Conservation (phyloP, 208 protist genomes). For the Crithidia thermophila region DNA sequence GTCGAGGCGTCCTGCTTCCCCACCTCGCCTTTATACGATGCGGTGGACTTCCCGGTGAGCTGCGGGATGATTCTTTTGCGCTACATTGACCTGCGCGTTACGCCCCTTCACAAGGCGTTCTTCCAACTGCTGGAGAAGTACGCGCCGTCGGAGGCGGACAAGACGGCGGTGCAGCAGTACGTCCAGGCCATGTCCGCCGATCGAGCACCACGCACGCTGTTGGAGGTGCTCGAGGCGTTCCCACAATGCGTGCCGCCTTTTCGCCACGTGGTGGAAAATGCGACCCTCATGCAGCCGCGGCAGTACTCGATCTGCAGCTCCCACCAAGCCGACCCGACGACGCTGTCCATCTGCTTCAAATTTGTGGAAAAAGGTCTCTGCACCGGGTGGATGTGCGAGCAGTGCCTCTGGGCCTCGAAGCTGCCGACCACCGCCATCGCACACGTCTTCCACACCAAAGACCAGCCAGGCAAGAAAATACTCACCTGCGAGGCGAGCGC, state of each 20-base stretch:
- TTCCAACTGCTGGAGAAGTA: conserved; percentile 29
- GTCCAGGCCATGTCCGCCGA: neutral
- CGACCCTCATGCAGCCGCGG: conserved; percentile 73
- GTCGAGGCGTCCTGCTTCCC: conserved; percentile 32
- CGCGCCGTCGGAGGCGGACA: conserved; percentile 13
- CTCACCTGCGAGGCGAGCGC: neutral
- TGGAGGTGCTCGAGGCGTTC: conserved; percentile 40
- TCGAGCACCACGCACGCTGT: conserved; percentile 14
- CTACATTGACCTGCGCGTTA: conserved; percentile 53
- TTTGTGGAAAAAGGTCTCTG: conserved; percentile 74
- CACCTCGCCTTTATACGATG: conserved; percentile 46
- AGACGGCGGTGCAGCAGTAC: conserved; percentile 16
- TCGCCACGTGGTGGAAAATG: conserved; percentile 67
- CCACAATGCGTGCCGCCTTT: conserved; percentile 32
- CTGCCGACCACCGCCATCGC: conserved; percentile 1
- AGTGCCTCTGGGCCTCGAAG: conserved; percentile 39
- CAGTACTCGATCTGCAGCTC: conserved; percentile 94
- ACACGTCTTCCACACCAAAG: neutral
- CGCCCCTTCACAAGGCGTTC: conserved; percentile 23
- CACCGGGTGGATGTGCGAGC: conserved; percentile 57
- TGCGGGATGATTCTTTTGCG: conserved; percentile 39
- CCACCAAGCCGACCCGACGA: conserved; percentile 32
- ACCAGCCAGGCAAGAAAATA: neutral
- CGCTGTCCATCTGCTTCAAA: conserved; percentile 80
- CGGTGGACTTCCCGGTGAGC: conserved; percentile 53